Evolutionary conservation across 495 filamentous ascomycete species (phyloP).

Genomic region (Lindgomyces ingoldianus): DNA sequence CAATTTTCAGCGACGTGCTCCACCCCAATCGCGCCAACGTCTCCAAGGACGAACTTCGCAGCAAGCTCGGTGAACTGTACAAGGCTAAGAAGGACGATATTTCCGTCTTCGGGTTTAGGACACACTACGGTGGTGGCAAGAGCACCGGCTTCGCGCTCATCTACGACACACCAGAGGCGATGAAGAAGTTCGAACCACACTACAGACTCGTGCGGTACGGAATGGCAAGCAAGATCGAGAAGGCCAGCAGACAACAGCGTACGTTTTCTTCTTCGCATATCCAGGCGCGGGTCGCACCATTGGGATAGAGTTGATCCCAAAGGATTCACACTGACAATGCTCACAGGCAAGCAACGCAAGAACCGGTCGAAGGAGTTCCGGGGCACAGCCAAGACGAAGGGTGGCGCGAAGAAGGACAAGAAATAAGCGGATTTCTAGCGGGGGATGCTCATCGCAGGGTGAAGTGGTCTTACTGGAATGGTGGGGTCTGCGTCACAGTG

Average conservation of each 20-base stretch:
- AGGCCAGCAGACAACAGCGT: slow-evolving; percentile 97
- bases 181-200: slow-evolving; percentile 99
- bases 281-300: background rate
- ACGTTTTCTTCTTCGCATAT: slow-evolving; percentile 54
- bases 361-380: slow-evolving; percentile 98
- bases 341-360: slow-evolving; percentile 99
- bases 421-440: slow-evolving; percentile 43
- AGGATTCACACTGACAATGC: slow-evolving; percentile 44
- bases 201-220: slow-evolving; percentile 95
- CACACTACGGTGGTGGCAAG: slow-evolving; percentile 99
- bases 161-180: slow-evolving; percentile 93
- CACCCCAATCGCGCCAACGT: slow-evolving; percentile 98
- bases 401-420: slow-evolving; percentile 67
- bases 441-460: background rate
- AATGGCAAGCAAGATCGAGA: slow-evolving; percentile 88
- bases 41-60: slow-evolving; percentile 96
- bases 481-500: slow-evolving; percentile 14
- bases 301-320: background rate
- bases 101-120: slow-evolving; percentile 96
- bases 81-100: slow-evolving; percentile 96
- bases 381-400: slow-evolving; percentile 89
- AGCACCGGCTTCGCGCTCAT: slow-evolving; percentile 97
- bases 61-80: slow-evolving; percentile 93
- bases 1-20: slow-evolving; percentile 83
- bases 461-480: slow-evolving; percentile 20